Evolutionary conservation across 768 basidiomycete genomes (phyloP).

Genomic region (Chiua virens): DNA sequence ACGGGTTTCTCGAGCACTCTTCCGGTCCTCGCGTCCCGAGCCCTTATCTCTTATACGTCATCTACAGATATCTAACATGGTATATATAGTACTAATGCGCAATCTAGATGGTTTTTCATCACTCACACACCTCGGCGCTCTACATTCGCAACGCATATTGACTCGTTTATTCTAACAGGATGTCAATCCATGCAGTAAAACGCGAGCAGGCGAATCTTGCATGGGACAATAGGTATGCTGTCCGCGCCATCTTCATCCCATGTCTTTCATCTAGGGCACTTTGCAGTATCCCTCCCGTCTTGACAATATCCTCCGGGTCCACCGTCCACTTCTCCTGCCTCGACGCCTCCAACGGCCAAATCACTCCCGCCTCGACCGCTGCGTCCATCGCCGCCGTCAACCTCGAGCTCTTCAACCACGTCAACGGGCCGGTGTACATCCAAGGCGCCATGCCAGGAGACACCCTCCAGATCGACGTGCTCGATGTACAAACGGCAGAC

Average conservation of each 20-base stretch:
- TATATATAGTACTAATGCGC: constrained; percentile 13
- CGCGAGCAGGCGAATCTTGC: constrained; percentile 53
- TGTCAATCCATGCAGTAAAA: constrained; percentile 57
- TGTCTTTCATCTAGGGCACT: not conserved
- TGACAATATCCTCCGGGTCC: constrained; percentile 52
- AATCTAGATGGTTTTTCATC: constrained; percentile 4
- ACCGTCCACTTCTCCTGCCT: constrained; percentile 58
- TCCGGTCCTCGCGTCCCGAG: not conserved
- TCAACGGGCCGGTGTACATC: constrained; percentile 59
- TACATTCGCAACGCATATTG: not conserved
- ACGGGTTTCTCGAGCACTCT: not conserved
- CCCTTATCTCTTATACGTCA: not conserved
- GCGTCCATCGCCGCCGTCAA: constrained; percentile 39
- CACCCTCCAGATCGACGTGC: constrained; percentile 58
- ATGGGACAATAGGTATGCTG: constrained; percentile 57
- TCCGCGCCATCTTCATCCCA: not conserved
- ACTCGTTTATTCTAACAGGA: constrained; percentile 2
- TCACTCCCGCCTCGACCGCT: constrained; percentile 43
- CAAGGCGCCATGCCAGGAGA: constrained; percentile 54
- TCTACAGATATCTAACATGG: constrained; percentile 3
- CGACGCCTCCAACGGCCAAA: constrained; percentile 64
- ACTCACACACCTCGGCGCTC: too few species aligned
- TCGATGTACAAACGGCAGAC: constrained; percentile 49
- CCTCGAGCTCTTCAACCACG: constrained; percentile 53
- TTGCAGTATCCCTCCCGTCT: constrained; percentile 49